Evolutionary conservation across 345 rosid species (phyloP).

Genomic region (Lumnitzera littorea): DNA sequence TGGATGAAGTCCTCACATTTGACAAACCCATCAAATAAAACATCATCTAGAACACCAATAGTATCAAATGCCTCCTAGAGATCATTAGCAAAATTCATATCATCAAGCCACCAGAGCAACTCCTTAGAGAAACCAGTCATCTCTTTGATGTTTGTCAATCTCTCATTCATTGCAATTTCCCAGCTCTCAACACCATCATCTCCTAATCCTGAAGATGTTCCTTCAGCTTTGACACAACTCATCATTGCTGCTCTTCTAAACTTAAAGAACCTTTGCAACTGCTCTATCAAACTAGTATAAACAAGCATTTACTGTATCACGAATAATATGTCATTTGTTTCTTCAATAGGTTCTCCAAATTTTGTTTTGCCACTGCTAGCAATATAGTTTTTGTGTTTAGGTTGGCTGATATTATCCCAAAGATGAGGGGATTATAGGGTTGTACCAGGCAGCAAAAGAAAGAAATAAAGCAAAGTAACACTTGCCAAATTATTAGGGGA

Average conservation of each 20-base stretch:
- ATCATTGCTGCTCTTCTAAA: conserved; percentile 33
- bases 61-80: conserved; percentile 89
- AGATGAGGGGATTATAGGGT: too few species aligned
- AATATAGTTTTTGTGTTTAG: too few species aligned
- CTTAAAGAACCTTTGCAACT: conserved; percentile 75
- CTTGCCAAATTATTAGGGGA: too few species aligned
- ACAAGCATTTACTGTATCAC: conserved; percentile 75
- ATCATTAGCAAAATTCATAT: conserved; percentile 59
- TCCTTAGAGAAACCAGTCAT: conserved; percentile 83
- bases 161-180: conserved; percentile 78
- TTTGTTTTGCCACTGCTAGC: conserved; percentile 32
- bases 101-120: conserved; percentile 75
- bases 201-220: conserved; percentile 23
- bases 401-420: too few species aligned
- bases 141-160: conserved; percentile 59
- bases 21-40: conserved; percentile 56
- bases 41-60: conserved; percentile 66
- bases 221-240: conserved; percentile 28
- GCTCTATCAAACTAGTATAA: conserved; percentile 86
- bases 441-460: too few species aligned
- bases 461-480: too few species aligned
- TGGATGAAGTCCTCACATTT: conserved; percentile 72
- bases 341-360: conserved; percentile 24
- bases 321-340: conserved; percentile 50
- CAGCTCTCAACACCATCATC: conserved; percentile 56